Base-by-base conservation (phyloP, 2,329 filamentous ascomycete genomes). In the Neurospora sp. region DNA sequence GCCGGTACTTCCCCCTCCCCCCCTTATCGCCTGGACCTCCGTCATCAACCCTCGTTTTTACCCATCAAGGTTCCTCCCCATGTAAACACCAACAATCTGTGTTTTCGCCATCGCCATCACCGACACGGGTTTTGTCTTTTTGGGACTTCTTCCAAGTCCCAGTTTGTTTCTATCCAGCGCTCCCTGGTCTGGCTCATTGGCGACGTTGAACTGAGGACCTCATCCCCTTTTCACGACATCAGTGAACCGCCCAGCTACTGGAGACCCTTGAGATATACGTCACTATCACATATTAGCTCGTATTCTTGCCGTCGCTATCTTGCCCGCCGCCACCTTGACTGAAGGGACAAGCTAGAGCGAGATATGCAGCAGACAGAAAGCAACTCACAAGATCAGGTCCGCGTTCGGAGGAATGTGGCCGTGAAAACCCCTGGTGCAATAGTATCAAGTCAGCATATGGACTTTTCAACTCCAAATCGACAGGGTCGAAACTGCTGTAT, bases 381-480 rank as follows among this genome's bases (percentile, higher is more conserved):
- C n/a, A 17, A 88, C 92, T 85, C 86, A 96, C 92, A 96, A 96
- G 83, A 96, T 86, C 72, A 97, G 85, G 74, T 85, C 88, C n/a
- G 92, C 83, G 76, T 90, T 87, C 46, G 89, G 81, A 72, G 93
- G 93, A 73, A 97, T 96, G 76, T 89, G 84, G 70, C 88, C 89
- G 40, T 91, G 88, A 83, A 94, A 96, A 69, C 92, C 93, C 75
- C 91, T 93, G 73, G 6, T 4, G 23, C 12, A 62, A 41, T 10
- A 46, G 70, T 41, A 72, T 69, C 46, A 67, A 70, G 43, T 70
- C 62, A 68, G 39, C 23, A 23, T n/a, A 33, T n/a, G 33, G n/a
- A 33, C 46, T 33, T 33, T 57, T 57, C 15, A 15, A 52, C 43
- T 52, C 43, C 4, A 46, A 46, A 23, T 23, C n/a, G 19, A 23